These are phyloP conservation scores for Aureobasidium sp. DNA, from an alignment of 2,329 filamentous ascomycete genomes.

Conservation along the genomic window DNA sequence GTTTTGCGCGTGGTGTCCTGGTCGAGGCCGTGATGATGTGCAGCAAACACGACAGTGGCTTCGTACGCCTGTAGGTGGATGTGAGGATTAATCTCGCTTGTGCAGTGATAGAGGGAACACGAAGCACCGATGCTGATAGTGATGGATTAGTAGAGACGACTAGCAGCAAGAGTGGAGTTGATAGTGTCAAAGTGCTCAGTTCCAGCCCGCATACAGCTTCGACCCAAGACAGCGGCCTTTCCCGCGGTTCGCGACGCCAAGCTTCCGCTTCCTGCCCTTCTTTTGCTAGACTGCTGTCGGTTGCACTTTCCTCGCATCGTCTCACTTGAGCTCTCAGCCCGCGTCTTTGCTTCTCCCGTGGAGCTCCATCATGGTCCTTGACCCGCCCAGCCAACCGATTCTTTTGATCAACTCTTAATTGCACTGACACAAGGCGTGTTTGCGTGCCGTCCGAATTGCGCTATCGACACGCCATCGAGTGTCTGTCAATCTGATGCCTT, in stretches of 20 bases:
- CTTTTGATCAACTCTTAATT: neutral
- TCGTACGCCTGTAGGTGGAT: neutral
- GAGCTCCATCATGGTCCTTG: neutral
- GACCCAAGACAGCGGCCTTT: neutral
- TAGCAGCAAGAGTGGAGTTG: constrained; percentile 6
- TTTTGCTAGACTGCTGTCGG: neutral
- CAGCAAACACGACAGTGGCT: neutral
- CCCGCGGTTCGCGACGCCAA: constrained; percentile 4
- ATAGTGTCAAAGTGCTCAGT: neutral
- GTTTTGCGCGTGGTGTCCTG: neutral
- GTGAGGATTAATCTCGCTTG: constrained; percentile 7
- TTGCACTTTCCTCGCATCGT: neutral
- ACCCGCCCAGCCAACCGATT: neutral
- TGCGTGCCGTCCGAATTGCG: neutral
- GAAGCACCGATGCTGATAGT: neutral
- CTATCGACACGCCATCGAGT: constrained; percentile 7
- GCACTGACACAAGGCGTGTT: neutral
- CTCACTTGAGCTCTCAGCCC: neutral
- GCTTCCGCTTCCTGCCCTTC: neutral
- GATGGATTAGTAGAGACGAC: neutral
- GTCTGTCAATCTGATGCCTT: neutral
- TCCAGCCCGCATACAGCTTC: neutral
- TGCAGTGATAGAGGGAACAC: neutral
- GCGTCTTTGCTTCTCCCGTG: neutral
- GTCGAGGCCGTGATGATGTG: constrained; percentile 4